Evolutionary conservation across 2,329 filamentous ascomycete species (phyloP), one percentile per base, ranked within the genome.

Genomic region (Ophiocordyceps sinensis): DNA sequence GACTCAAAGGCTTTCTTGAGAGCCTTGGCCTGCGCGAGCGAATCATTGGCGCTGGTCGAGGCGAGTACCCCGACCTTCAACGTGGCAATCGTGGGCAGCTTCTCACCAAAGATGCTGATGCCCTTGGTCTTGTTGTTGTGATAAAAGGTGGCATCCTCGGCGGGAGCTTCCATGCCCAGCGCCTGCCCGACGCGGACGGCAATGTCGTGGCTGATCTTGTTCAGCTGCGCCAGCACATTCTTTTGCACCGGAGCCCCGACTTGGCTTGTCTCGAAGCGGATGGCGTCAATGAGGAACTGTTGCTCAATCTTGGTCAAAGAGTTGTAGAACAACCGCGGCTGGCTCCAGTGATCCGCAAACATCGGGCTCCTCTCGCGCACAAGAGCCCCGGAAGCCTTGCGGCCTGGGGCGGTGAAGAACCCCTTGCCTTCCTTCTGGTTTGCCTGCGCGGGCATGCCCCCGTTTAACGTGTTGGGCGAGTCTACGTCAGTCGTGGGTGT

Each of bases 251-350:
- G 52, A 0, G 73, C 77, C 49, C 66, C 62, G 29, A 85, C 50
- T 13, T 81, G 70, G 19, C 75, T 69, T 0, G 69, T 71, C 61
- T 86, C 82, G 56, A 85, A 85, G 26, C 81, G 77, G 41, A 85
- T 75, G 0, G 79, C 80, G 55, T 85, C 80, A 61, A 85, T 68
- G 32, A 85, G 58, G 53, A 83, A 79, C 52, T 85, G 80, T 55
- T 83, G 73, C 59, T 85, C 81, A 0, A 68, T 66, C 2, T 70
- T 65, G 2, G 70, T 64, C 39, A 86, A 64, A 0, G 79, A 84
- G 67, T 85, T 85, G 68, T 73, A 85, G 62, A 85, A 85, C 12
- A 85, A 66, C 1, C 81, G 73, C 0, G 79, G 73, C 54, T 86
- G 82, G 3, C 73, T 75, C 79, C 79, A 85, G 54, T 77, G 76